A percentile compares a stretch with the other conserved stretches of the same genome.
phyloP scores from a whole-genome alignment of 139 green algal species.

The Chlamydomonas sp. region DNA sequence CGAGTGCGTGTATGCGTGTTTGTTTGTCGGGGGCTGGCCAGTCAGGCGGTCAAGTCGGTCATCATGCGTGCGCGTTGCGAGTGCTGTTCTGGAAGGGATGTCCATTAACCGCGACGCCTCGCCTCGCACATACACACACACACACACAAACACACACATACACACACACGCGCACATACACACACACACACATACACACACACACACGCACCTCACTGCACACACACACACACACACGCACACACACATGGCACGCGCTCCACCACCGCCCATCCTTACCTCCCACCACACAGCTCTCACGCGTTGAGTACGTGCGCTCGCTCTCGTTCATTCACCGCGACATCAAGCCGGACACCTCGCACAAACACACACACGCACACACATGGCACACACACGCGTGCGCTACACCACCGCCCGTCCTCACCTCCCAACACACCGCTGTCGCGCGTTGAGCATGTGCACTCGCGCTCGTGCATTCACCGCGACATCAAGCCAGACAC shows the following conservation, averaged over 20 bases:
- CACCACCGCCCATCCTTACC: not conserved
- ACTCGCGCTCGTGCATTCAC: slow-evolving; percentile 97
- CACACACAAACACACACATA: not conserved
- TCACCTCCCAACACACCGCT: slow-evolving; percentile 45
- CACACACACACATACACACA: not conserved
- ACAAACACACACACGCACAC: no score
- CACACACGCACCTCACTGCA: not conserved
- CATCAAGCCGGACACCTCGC: slow-evolving; percentile 79
- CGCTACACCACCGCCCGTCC: not conserved
- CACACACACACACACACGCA: not conserved
- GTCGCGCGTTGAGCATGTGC: slow-evolving; percentile 92
- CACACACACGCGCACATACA: not conserved
- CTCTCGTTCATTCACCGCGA: slow-evolving; percentile 96
- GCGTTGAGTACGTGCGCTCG: slow-evolving; percentile 95
- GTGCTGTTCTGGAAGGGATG: no score
- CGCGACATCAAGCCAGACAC: slow-evolving; percentile 81
- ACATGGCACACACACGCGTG: not conserved
- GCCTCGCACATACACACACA: not conserved
- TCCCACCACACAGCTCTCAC: slow-evolving; percentile 57
- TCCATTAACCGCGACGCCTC: not conserved
- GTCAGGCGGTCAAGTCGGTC: no score
- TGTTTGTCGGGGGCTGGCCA: no score
- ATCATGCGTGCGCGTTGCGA: no score
- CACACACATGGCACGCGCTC: not conserved
- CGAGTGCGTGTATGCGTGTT: no score